Conservation (phyloP, 768 basidiomycete species). For the Lactarius evosmus region DNA sequence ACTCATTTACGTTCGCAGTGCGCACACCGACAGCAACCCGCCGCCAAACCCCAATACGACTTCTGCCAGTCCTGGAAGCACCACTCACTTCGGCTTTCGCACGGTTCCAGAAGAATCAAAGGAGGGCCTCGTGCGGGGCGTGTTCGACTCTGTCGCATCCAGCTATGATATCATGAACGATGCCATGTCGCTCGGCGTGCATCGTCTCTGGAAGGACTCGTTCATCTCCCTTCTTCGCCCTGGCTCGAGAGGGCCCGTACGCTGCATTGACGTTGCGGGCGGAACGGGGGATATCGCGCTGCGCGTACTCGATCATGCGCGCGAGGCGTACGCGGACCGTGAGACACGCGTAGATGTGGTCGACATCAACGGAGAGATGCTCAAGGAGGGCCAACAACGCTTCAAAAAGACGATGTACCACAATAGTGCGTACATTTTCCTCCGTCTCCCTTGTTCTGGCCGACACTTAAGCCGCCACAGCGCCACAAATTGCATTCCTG, state of each 20-base stretch:
- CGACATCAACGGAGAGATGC: slow-evolving; percentile 95
- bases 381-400: slow-evolving; percentile 83
- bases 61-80: slow-evolving; percentile 34
- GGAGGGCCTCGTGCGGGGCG: slow-evolving; percentile 85
- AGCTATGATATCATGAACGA: slow-evolving; percentile 99
- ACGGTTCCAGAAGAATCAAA: slow-evolving; percentile 84
- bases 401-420: slow-evolving; percentile 99
- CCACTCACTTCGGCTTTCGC: slow-evolving; percentile 91
- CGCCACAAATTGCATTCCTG: slow-evolving; percentile 88
- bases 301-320: slow-evolving; percentile 85
- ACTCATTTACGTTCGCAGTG: slow-evolving; percentile 22
- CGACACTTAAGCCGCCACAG: slow-evolving; percentile 40
- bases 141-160: slow-evolving; percentile 94
- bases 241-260: slow-evolving; percentile 66
- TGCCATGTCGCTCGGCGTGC: slow-evolving; percentile 94
- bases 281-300: slow-evolving; percentile 98
- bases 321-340: slow-evolving; percentile 85
- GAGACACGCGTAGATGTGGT: slow-evolving; percentile 87
- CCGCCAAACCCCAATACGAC: slow-evolving; percentile 8
- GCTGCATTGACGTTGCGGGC: slow-evolving; percentile 94
- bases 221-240: slow-evolving; percentile 75
- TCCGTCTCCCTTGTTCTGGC: slow-evolving; percentile 1
- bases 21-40: slow-evolving; percentile 11
- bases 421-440: slow-evolving; percentile 60
- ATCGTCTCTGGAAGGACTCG: slow-evolving; percentile 95